Percentiles rank a stretch among this genome's conserved stretches.
Evolutionary conservation across 257 asterid species (phyloP).

Genomic region (Solanum dulcamara): DNA sequence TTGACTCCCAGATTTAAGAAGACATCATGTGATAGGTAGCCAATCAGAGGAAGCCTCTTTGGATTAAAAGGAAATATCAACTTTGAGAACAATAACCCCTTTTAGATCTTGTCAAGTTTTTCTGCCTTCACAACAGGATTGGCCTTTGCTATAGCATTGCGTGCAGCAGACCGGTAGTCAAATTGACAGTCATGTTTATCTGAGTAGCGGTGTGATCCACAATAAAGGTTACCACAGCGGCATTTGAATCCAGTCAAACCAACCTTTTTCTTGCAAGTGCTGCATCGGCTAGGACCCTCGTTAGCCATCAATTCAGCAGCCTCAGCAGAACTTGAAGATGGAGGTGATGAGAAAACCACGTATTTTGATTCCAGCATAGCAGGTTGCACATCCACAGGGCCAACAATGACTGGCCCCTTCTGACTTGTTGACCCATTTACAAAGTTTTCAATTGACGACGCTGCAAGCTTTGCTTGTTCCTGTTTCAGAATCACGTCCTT

Average conservation of each 20-base stretch:
- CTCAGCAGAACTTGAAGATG: constrained; percentile 9
- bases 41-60: neutral
- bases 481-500: constrained; percentile 34
- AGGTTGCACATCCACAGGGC: constrained; percentile 2
- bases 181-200: constrained; percentile 48
- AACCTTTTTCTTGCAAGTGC: constrained; percentile 41
- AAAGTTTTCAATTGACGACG: constrained; percentile 13
- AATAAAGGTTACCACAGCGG: constrained; percentile 42
- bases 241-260: constrained; percentile 46
- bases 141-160: constrained; percentile 48
- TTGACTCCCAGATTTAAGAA: neutral
- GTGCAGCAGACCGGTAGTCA: constrained; percentile 36
- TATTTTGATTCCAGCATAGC: neutral
- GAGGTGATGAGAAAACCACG: neutral
- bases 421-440: constrained; percentile 7
- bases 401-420: neutral
- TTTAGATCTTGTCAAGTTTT: constrained; percentile 20
- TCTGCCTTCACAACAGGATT: constrained; percentile 53
- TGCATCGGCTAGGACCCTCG: constrained; percentile 33
- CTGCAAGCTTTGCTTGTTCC: constrained; percentile 21
- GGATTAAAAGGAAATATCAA: neutral
- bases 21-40: neutral
- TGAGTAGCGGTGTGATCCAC: constrained; percentile 51
- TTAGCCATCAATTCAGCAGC: constrained; percentile 6
- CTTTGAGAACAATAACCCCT: constrained; percentile 1